Base-by-base conservation (phyloP, 306 rosid genomes). In the Coriaria nepalensis region DNA sequence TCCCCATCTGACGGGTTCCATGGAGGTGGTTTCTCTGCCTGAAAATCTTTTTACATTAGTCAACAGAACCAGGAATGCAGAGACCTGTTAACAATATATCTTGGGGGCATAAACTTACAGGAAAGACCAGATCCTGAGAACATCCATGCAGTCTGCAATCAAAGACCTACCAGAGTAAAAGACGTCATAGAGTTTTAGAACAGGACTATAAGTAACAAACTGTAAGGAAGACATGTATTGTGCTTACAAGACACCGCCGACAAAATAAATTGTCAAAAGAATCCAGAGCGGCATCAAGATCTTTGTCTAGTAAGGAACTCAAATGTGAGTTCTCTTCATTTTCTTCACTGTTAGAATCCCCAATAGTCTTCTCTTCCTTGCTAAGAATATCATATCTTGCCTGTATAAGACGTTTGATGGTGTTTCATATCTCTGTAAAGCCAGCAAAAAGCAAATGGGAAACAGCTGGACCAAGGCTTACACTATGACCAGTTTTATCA, bases 61-160 rank as follows among this genome's bases (percentile, higher is more conserved):
- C 36, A 11, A 39, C 40, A 35, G 36, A n/a, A 43, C 12, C 35
- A 4, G 13, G n/a, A n/a, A n/a, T 34, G 32, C 15, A 44, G 43
- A 20, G 35, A 45, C 7, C 10, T n/a, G n/a, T 13, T 34, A 40
- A 56, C 35, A 9, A 54, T 11, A 37, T 46, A 37, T 20, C 8
- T 42, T 29, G 33, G 46, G 37, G 39, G 63, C 11, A 58, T 48
- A 48, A 40, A 64, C 94, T 76, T 73, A 92, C 98, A 49, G 98
- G 94, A 59, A 79, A 85, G 63, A 92, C 82, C 72, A 92, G 96
- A 77, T 92, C 98, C 70, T 92, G 98, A 2, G 98, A 92, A 53
- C 98, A 92, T 49, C 98, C 98, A 69, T 92, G 98, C 52, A 85
- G 77, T 73, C 94, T 77, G 67, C 98, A 92, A 69, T 92, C 98